phyloP scores from a whole-genome alignment of 2,329 filamentous ascomycete species.

The Pyricularia pennisetigena region DNA sequence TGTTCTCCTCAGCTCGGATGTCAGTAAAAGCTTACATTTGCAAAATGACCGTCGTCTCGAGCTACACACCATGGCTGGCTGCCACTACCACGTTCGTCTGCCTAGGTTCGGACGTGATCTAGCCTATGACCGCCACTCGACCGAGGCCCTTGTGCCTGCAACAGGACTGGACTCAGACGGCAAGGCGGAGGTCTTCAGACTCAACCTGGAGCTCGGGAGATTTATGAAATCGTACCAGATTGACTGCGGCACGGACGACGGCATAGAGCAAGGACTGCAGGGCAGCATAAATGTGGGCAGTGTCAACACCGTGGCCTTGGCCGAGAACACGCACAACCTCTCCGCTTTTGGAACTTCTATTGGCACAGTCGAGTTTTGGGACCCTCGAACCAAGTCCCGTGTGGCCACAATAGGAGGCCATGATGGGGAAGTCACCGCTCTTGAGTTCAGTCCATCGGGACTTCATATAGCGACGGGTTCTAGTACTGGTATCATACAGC shows the following conservation, averaged over 20 bases:
- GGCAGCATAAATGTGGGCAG: constrained; percentile 77
- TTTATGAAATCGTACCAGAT: constrained; percentile 94
- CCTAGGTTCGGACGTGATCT: constrained; percentile 89
- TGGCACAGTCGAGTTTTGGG: constrained; percentile 97
- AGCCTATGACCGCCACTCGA: constrained; percentile 69
- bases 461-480: constrained; percentile 79
- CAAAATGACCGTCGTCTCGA: constrained; percentile 87
- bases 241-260: constrained; percentile 79
- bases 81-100: constrained; percentile 81
- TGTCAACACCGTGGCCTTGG: constrained; percentile 80
- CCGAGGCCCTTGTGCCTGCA: constrained; percentile 78
- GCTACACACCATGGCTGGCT: constrained; percentile 81
- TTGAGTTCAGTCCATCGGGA: constrained; percentile 78
- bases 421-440: constrained; percentile 69
- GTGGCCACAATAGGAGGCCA: constrained; percentile 66
- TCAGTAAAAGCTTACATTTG: constrained; percentile 87
- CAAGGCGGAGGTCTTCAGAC: constrained; percentile 80
- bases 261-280: constrained; percentile 64
- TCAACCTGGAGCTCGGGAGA: constrained; percentile 84
- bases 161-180: constrained; percentile 82
- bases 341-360: constrained; percentile 88
- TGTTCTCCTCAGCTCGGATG: constrained; percentile 77
- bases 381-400: constrained; percentile 71
- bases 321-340: constrained; percentile 81
- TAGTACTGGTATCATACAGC: constrained; percentile 77